Base-by-base conservation (phyloP, 176 grass and related monocot genomes). In the Carex littledalei region DNA sequence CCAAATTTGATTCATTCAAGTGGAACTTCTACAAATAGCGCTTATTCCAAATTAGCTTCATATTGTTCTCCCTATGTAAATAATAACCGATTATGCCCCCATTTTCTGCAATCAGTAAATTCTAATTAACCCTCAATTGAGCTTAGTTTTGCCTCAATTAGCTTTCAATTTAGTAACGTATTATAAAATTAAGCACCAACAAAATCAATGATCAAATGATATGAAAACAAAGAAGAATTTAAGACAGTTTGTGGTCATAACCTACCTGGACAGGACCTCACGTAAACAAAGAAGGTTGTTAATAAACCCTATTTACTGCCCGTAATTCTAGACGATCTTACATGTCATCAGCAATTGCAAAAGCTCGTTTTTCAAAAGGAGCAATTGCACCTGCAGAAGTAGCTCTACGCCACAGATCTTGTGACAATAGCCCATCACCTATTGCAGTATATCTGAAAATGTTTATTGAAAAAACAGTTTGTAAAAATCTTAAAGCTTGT, bases 281-380 rank as follows among this genome's bases (percentile, higher is more conserved):
- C 6, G 5, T 60, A 22, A 74, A 75, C 15, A 75, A 39, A 52
- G 11, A 13, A 52, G 20, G 43, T 50, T 75, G 20, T 21, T 50
- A 75, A 26, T 5, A 18, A 75, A 75, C 20, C 45, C 18, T 52
- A 75, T 26, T 52, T 75, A 75, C 43, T 75, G 70, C 70, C n/a
- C 20, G 3, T 52, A 75, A 52, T 75, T 75, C n/a, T 75, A 52
- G 43, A 75, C 81, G 2, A 85, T 85, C 85, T 87, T 90, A 72
- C 92, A 98, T 94, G 63, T 98, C 95, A 90, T 98, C 95, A 86
- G 92, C 87, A 87, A 98, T 94, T 61, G 92, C 95, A 89, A 94
- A 98, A 84, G 91, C 89, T 82, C 86, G 88, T 76, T 94, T 98
- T 84, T 98, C 92, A 81, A 94, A 86, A 86, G 91, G 91, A 89